Evolutionary conservation across 441 rosid species (phyloP).

Genomic region (Daphne laureola): DNA sequence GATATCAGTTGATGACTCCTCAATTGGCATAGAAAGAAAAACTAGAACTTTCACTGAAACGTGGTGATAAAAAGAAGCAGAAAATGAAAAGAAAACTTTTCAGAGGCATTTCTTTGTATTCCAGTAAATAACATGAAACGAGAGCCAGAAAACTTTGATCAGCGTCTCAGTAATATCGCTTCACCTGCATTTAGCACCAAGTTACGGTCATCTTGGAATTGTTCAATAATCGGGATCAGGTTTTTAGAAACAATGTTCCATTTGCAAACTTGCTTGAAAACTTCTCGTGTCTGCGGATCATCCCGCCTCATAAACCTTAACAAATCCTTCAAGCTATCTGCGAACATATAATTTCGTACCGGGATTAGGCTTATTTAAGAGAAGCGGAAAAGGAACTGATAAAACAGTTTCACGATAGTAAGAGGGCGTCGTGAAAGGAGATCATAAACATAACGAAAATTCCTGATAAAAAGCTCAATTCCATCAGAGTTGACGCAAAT

Average conservation of each 20-base stretch:
- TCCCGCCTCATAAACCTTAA: slow-evolving; percentile 85
- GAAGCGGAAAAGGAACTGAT: not conserved
- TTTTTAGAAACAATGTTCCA: slow-evolving; percentile 85
- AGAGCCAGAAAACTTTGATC: no score
- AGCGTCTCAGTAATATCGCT: not conserved
- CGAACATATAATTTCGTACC: slow-evolving; percentile 4
- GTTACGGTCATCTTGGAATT: slow-evolving; percentile 54
- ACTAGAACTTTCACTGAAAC: slow-evolving; percentile 84
- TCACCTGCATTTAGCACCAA: slow-evolving; percentile 80
- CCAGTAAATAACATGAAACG: not conserved
- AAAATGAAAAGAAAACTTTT: no score
- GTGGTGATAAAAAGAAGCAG: no score
- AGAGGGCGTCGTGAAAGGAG: not conserved
- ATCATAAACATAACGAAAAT: not conserved
- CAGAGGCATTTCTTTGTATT: no score
- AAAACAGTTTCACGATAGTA: not conserved
- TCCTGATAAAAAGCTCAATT: not conserved
- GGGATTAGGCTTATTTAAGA: no score
- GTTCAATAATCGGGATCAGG: slow-evolving; percentile 80
- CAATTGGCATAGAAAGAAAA: slow-evolving; percentile 91
- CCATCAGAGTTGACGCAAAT: no score
- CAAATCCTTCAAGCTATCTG: slow-evolving; percentile 83
- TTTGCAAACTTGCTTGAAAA: slow-evolving; percentile 87
- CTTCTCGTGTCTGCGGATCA: slow-evolving; percentile 77
- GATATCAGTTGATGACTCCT: slow-evolving; percentile 60